Base-by-base conservation (phyloP, 2,329 filamentous ascomycete species). In the Diaporthe humulicola region DNA sequence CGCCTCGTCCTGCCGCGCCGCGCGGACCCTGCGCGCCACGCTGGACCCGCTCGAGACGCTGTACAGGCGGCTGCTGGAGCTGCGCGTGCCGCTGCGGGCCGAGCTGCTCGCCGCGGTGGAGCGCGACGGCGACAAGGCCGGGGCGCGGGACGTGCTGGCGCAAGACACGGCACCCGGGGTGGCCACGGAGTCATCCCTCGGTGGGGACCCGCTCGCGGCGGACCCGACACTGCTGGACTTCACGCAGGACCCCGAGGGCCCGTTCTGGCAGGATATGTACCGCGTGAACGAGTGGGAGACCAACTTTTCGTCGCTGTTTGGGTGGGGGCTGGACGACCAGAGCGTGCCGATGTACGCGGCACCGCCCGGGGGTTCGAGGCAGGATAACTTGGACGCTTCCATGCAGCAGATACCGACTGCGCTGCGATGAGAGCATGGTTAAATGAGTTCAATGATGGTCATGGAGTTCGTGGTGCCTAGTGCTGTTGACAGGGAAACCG, bases 241-340 rank as follows among this genome's bases (percentile, higher is more conserved):
- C 50, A 42, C 45, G n/a, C 74, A 73, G 42, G 64, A 45, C 30
- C 42, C 70, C 6, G 74, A 74, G 66, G 71, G 73, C 38, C 42
- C 67, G 28, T 74, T 76, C 28, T 61, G 67, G 71, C 67, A 74
- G 67, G 74, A 76, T 19, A 52, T 60, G 42, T 71, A 52, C 52
- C 61, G 60, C 8, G 28, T 64, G 2, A 66, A 60, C n/a, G 66
- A 76, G 42, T 71, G 67, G 74, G 72, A 76, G 36, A 60, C 50
- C 36, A 71, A 58, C 25, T 71, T 76, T 60, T 67, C 33, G 33
- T 61, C 66, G 19, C 30, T 75, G 25, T 67, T 75, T 8, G 74
- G 74, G n/a, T 74, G 74, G 74, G 52, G 52, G 10, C 15, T 61
- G 38, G 61, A 58, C 28, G 71, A 71, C 28, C 28, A 42, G n/a